Percentiles rank a stretch among this genome's conserved stretches.
phyloP scores from a whole-genome alignment of 352 stramenopile genomes.

The Aphanomyces euteiches region DNA sequence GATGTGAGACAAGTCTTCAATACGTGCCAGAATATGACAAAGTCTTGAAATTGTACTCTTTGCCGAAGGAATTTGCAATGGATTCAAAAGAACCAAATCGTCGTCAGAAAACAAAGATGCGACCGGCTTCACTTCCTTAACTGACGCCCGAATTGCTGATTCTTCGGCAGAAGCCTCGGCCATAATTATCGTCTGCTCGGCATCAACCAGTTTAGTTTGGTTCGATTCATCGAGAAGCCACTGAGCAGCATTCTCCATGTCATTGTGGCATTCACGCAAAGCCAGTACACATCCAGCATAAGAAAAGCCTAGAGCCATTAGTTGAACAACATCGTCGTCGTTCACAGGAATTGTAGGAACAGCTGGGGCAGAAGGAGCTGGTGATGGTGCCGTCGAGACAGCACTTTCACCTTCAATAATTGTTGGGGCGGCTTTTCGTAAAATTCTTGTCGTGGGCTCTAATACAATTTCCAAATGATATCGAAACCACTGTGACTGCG shows the following conservation, averaged over 20 bases:
- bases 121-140: slow-evolving; percentile 17
- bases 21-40: slow-evolving; percentile 85
- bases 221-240: slow-evolving; percentile 82
- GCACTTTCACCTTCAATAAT: slow-evolving; percentile 36
- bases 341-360: slow-evolving; percentile 35
- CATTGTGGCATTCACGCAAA: slow-evolving; percentile 59
- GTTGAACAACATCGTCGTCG: slow-evolving; percentile 81
- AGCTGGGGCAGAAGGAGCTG: slow-evolving; percentile 36
- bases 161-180: slow-evolving; percentile 36
- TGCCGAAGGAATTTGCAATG: slow-evolving; percentile 79
- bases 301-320: slow-evolving; percentile 88
- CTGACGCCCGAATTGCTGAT: slow-evolving; percentile 32
- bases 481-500: slow-evolving; percentile 84
- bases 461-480: slow-evolving; percentile 81
- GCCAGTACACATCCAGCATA: slow-evolving; percentile 71
- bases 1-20: slow-evolving; percentile 97
- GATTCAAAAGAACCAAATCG: slow-evolving; percentile 89
- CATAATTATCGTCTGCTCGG: slow-evolving; percentile 39
- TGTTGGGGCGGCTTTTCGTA: slow-evolving; percentile 65
- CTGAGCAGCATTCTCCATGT: slow-evolving; percentile 67
- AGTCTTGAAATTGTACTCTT: slow-evolving; percentile 49
- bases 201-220: slow-evolving; percentile 59
- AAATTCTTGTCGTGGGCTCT: slow-evolving; percentile 45
- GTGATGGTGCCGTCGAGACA: slow-evolving; percentile 40
- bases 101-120: slow-evolving; percentile 31